Evolutionary conservation across 2,329 filamentous ascomycete genomes (phyloP), one percentile per base, ranked within the genome.

Genomic region (Sordariomycetes sp.): DNA sequence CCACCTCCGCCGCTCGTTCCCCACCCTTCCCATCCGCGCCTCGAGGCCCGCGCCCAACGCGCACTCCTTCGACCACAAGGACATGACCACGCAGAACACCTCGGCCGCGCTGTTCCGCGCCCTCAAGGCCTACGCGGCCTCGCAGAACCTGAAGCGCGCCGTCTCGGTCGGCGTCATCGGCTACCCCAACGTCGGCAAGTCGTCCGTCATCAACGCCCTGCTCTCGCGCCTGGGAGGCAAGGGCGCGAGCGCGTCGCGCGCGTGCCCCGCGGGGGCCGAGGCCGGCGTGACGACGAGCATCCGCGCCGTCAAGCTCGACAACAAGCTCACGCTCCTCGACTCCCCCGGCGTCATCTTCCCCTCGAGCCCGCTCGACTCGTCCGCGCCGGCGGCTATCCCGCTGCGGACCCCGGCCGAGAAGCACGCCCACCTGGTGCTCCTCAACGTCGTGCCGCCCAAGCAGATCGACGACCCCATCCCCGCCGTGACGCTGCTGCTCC

Each of bases 111-210:
- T 97, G 11, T 91, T 97, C 78, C 89, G 87, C 66, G 89, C 92
- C 1, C 82, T 97, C 61, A 97, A 97, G 78, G 87, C 89, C 51
- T 97, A 89, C 68, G 89, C 92, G 11, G 87, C 89, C 59, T 82
- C 82, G 61, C 88, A 89, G 66, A 87, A 95, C 69, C 77, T 97
- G 64, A 96, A 96, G 79, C 87, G 92, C 59, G 87, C 91, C 57
- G 85, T 96, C 66, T 92, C 89, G 22, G 92, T 97, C 61, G 92
- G 92, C 63, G 89, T 97, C 61, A 95, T 97, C 65, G 92, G 92
- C 32, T 97, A 96, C 71, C 92, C 92, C 66, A 97, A 97, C 70
- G 92, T 96, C 60, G 92, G 92, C 69, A 97, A 97, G 77, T 96
- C 90, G 32, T 96, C 91, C 55, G 90, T 97, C 66, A 96, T 97